A percentile compares a stretch with the other conserved stretches of the same genome.
These are phyloP conservation scores for Sphagnum magellanicum DNA, from an alignment of 228 moss, liverwort and hornwort species.

Conservation along the genomic window DNA sequence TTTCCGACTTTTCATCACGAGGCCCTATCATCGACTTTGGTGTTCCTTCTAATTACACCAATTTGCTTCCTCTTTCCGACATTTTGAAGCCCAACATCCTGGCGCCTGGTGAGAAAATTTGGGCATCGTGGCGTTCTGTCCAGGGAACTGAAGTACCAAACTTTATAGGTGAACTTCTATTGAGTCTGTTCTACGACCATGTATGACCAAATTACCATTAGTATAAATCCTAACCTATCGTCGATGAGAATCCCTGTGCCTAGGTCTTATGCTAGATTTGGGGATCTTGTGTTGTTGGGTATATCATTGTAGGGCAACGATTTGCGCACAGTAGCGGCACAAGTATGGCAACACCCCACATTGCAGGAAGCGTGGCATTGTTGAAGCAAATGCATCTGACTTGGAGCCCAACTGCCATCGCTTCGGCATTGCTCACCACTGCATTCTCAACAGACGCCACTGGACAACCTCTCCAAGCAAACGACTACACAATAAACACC, in stretches of 20 bases:
- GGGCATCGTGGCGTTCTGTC: conserved; percentile 45
- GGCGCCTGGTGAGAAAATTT: conserved; percentile 43
- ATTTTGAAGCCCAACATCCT: conserved; percentile 39
- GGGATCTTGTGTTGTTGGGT: not conserved
- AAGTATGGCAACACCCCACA: conserved; percentile 49
- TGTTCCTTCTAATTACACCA: conserved; percentile 9
- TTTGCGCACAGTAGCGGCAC: conserved; percentile 45
- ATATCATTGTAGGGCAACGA: not conserved
- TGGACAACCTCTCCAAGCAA: conserved; percentile 18
- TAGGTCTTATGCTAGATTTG: too few species aligned
- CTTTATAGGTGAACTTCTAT: conserved; percentile 14
- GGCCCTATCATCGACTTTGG: conserved; percentile 27
- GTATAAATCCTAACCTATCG: not conserved
- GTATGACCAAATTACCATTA: not conserved
- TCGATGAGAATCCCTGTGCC: too few species aligned
- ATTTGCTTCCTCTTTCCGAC: conserved; percentile 20
- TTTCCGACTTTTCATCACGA: conserved; percentile 35
- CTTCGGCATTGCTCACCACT: conserved; percentile 34
- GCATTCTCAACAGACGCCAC: conserved; percentile 26
- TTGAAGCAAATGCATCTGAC: conserved; percentile 22
- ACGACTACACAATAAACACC: conserved; percentile 2
- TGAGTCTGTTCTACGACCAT: not conserved
- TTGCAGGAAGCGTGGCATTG: conserved; percentile 46
- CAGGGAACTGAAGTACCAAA: not conserved
- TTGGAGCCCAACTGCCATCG: conserved; percentile 34